A percentile compares a stretch with the other conserved stretches of the same genome.
These are phyloP conservation scores for Zygosaccharomyces sapae DNA, from an alignment of 1,139 yeast genomes.

Conservation along the genomic window DNA sequence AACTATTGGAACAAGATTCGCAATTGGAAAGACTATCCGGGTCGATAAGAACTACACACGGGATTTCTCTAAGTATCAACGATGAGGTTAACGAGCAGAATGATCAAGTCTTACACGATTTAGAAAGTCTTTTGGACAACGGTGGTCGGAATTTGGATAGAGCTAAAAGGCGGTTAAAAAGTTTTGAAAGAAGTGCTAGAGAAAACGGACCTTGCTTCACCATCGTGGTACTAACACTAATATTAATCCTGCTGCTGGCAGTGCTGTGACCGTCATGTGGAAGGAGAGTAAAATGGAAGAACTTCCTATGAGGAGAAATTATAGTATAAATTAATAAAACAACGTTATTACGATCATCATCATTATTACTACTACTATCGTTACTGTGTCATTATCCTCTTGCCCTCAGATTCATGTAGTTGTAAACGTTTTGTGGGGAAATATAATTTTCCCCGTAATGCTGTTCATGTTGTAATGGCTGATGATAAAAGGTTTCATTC, in stretches of 20 bases:
- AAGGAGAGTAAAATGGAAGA: too few species aligned
- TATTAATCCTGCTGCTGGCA: constrained; percentile 27
- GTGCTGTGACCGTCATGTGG: too few species aligned
- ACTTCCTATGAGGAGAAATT: too few species aligned
- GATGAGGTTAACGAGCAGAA: constrained; percentile 33
- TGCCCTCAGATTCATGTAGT: constrained; percentile 9
- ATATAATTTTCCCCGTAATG: constrained; percentile 10
- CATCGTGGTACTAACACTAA: constrained; percentile 25
- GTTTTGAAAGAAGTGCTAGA: constrained; percentile 29
- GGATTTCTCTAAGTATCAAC: constrained; percentile 30
- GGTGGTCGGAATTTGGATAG: constrained; percentile 27
- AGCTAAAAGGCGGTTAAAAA: constrained; percentile 28
- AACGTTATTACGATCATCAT: neutral
- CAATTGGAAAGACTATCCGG: constrained; percentile 26
- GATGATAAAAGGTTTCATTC: constrained; percentile 5
- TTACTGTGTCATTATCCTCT: constrained; percentile 7
- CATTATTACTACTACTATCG: neutral
- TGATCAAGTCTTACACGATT: constrained; percentile 26
- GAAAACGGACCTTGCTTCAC: constrained; percentile 33
- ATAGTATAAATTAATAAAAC: too few species aligned
- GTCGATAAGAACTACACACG: constrained; percentile 27
- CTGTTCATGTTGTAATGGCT: constrained; percentile 6
- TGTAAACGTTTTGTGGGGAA: constrained; percentile 6
- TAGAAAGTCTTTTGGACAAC: constrained; percentile 30
- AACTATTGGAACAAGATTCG: constrained; percentile 31